A percentile compares a stretch with the other conserved stretches of the same genome.
Conservation (phyloP, 23 red algal genomes). For the Gracilaria domingensis region DNA sequence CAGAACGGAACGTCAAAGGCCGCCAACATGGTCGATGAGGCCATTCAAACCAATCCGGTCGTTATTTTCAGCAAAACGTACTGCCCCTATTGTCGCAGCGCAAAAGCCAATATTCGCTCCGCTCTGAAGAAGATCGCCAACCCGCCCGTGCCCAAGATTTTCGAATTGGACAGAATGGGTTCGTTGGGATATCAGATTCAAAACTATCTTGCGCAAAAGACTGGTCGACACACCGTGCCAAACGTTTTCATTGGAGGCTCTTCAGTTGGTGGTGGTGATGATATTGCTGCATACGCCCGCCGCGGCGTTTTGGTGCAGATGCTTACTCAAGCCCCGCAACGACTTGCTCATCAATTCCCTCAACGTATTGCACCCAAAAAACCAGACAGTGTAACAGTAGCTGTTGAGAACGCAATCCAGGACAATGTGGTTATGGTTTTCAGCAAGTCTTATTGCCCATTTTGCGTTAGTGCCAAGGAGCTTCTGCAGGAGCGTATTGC, state of each 20-base stretch:
- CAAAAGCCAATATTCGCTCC: constrained; percentile 63
- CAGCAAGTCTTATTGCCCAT: constrained; percentile 85
- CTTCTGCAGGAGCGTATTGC: constrained; percentile 35
- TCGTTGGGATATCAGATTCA: constrained; percentile 70
- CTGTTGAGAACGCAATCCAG: constrained; percentile 44
- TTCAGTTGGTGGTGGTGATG: constrained; percentile 88
- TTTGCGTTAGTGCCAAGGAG: constrained; percentile 74
- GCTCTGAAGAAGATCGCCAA: constrained; percentile 55
- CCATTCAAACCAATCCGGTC: constrained; percentile 73
- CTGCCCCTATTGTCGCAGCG: constrained; percentile 80
- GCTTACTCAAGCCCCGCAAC: constrained; percentile 58
- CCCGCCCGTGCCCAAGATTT: constrained; percentile 45
- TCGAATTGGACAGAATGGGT: constrained; percentile 80
- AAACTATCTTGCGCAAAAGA: constrained; percentile 54
- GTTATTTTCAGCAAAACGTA: constrained; percentile 92
- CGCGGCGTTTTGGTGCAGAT: constrained; percentile 67
- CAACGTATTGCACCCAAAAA: neutral
- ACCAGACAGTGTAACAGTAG: constrained; percentile 11
- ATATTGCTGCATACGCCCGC: constrained; percentile 44
- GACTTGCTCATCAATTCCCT: constrained; percentile 37
- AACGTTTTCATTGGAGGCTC: constrained; percentile 91
- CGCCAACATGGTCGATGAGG: constrained; percentile 25
- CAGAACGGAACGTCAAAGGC: neutral
- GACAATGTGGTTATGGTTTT: constrained; percentile 82
- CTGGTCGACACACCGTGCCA: constrained; percentile 90